A percentile compares a stretch with the other conserved stretches of the same genome.
phyloP scores from a whole-genome alignment of 176 grass and related monocot species.

The Thinopyrum elongatum region DNA sequence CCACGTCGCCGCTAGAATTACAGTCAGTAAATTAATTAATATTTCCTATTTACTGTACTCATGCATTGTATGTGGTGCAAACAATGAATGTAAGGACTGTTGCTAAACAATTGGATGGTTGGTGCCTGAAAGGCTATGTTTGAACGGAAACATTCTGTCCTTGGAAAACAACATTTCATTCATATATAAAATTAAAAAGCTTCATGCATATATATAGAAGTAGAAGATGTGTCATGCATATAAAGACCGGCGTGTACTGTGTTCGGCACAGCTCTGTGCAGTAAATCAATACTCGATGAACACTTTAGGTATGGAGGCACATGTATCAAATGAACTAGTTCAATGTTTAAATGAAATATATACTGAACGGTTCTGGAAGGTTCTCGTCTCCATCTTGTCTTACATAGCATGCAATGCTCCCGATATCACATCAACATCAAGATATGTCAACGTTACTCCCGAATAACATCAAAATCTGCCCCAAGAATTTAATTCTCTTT shows the following conservation, averaged over 20 bases:
- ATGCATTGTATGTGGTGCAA: background rate
- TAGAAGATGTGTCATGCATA: background rate
- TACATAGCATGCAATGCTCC: background rate
- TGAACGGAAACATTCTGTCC: background rate
- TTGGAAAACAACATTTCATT: background rate
- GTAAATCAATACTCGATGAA: background rate
- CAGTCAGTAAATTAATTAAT: background rate
- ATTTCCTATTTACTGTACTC: background rate
- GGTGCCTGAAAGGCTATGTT: background rate
- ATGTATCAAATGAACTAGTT: background rate
- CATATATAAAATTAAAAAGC: background rate
- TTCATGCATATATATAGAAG: background rate
- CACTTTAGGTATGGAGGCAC: background rate
- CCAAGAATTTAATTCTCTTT: background rate
- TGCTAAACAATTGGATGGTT: background rate
- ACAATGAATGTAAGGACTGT: background rate
- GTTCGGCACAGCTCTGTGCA: background rate
- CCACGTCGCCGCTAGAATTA: background rate
- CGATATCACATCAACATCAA: background rate
- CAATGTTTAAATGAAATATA: background rate
- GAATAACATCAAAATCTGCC: background rate
- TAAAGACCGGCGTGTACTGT: background rate
- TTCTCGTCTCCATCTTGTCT: background rate
- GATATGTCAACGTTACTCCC: background rate
- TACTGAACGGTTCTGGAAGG: background rate